Evolutionary conservation across 371 early-diverging fungal species (phyloP).

Genomic region (Haplosporangium sp.): DNA sequence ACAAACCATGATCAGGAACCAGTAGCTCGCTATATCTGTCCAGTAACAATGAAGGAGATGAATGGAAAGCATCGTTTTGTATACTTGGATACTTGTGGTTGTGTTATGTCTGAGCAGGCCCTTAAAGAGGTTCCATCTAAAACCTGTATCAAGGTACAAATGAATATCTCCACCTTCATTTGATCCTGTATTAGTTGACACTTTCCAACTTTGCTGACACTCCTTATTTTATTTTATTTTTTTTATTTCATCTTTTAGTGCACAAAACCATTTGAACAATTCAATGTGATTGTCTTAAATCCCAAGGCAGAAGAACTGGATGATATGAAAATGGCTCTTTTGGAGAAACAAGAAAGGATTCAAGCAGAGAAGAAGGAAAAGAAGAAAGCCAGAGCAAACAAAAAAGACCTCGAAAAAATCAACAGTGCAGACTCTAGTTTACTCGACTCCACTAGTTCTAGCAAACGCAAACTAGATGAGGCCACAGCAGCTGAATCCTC

Average conservation of each 20-base stretch:
- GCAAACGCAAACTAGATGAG: slow-evolving; percentile 48
- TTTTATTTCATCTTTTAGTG: slow-evolving; percentile 62
- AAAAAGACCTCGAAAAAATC: slow-evolving; percentile 61
- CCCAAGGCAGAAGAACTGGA: slow-evolving; percentile 76
- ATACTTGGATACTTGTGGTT: slow-evolving; percentile 86
- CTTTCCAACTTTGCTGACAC: not conserved
- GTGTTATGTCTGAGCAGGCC: slow-evolving; percentile 89
- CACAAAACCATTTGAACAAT: slow-evolving; percentile 66
- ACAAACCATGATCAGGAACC: slow-evolving; percentile 63
- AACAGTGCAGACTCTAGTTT: slow-evolving; percentile 32
- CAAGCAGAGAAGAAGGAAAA: slow-evolving; percentile 69
- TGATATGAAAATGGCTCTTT: slow-evolving; percentile 64
- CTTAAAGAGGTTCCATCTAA: slow-evolving; percentile 79
- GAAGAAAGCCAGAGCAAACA: slow-evolving; percentile 48
- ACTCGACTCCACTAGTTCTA: slow-evolving; percentile 21
- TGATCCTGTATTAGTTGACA: not conserved
- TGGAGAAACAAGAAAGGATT: slow-evolving; percentile 67
- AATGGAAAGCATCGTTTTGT: slow-evolving; percentile 89
- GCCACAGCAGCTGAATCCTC: slow-evolving; percentile 16
- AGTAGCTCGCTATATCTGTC: slow-evolving; percentile 84
- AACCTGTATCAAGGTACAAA: slow-evolving; percentile 66
- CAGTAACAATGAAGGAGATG: slow-evolving; percentile 94
- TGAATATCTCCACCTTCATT: not conserved
- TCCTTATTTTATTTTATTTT: not conserved
- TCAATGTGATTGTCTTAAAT: slow-evolving; percentile 83